These are phyloP conservation scores for Metschnikowia gruessii DNA, from an alignment of 805 yeast genomes.

Conservation along the genomic window DNA sequence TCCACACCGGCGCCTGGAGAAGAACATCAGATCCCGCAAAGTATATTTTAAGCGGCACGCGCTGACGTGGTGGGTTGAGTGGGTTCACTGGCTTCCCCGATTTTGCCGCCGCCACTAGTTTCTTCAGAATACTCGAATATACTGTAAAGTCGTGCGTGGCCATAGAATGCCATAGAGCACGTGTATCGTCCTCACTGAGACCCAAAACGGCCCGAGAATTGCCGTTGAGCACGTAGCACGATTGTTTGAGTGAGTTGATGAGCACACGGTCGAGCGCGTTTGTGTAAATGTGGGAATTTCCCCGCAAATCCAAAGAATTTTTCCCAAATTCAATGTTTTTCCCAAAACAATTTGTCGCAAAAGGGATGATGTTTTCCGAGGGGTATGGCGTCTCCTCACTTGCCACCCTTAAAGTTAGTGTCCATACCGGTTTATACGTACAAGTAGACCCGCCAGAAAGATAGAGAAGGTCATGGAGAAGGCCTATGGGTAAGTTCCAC, in stretches of 20 bases:
- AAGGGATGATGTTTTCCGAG: conserved; percentile 31
- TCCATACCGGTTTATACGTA: conserved; percentile 30
- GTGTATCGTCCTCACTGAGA: conserved; percentile 60
- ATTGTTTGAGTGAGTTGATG: conserved; percentile 80
- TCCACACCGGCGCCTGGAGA: conserved; percentile 29
- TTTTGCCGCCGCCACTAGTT: conserved; percentile 14
- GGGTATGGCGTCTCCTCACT: conserved; percentile 25
- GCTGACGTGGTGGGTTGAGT: no score
- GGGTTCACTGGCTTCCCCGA: no score
- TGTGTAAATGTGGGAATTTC: no score
- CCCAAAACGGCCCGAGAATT: conserved; percentile 79
- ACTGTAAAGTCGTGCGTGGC: conserved; percentile 29
- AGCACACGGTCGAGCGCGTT: conserved; percentile 49
- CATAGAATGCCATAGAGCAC: conserved; percentile 55
- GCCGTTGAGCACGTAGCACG: conserved; percentile 72
- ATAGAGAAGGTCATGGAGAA: conserved; percentile 55
- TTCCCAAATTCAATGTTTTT: no score
- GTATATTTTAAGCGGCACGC: conserved; percentile 50
- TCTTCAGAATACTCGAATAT: conserved; percentile 27
- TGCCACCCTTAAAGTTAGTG: conserved; percentile 25
- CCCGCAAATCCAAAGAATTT: no score
- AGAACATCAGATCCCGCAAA: conserved; percentile 38
- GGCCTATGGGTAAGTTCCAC: conserved; percentile 79
- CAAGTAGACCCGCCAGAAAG: conserved; percentile 37
- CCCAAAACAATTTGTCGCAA: conserved; percentile 11